Percentiles rank a stretch among this genome's conserved stretches.
phyloP scores from a whole-genome alignment of 192 early-diverging fungal genomes.

The Lobosporangium transversale region DNA sequence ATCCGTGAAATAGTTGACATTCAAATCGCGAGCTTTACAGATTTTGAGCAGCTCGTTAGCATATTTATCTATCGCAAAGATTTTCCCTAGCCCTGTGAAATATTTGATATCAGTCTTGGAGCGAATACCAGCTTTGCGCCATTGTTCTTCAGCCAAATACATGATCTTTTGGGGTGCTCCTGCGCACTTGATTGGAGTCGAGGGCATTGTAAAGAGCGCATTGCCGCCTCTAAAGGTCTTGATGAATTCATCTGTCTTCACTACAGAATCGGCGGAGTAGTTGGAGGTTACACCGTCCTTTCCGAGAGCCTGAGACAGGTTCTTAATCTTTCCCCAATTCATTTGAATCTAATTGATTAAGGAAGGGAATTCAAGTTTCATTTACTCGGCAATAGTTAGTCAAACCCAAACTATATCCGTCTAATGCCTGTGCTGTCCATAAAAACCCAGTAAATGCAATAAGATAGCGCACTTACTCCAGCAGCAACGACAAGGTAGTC shows the following conservation, averaged over 20 bases:
- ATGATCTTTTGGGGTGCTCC: slow-evolving; percentile 91
- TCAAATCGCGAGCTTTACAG: slow-evolving; percentile 72
- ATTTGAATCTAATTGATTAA: slow-evolving; percentile 75
- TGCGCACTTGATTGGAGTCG: slow-evolving; percentile 88
- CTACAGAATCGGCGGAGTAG: slow-evolving; percentile 78
- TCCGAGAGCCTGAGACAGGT: slow-evolving; percentile 75
- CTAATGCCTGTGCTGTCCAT: too few species aligned
- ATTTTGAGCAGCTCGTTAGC: slow-evolving; percentile 74
- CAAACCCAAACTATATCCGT: background rate
- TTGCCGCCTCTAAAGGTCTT: slow-evolving; percentile 76
- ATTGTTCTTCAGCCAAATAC: slow-evolving; percentile 86
- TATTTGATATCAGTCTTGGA: slow-evolving; percentile 75
- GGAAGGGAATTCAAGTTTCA: background rate
- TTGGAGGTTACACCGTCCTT: slow-evolving; percentile 87
- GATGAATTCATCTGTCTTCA: slow-evolving; percentile 79
- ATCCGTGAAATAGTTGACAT: slow-evolving; percentile 77
- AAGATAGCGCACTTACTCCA: slow-evolving; percentile 32
- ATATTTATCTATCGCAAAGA: slow-evolving; percentile 89
- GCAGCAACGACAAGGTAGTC: slow-evolving; percentile 52
- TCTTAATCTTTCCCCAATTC: slow-evolving; percentile 81
- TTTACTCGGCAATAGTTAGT: background rate
- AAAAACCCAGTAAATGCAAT: too few species aligned
- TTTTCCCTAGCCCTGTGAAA: slow-evolving; percentile 84
- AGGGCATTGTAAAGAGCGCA: slow-evolving; percentile 90
- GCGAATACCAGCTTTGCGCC: slow-evolving; percentile 76